Evolutionary conservation across 345 rosid genomes (phyloP).

Genomic region (Brassica juncea): DNA sequence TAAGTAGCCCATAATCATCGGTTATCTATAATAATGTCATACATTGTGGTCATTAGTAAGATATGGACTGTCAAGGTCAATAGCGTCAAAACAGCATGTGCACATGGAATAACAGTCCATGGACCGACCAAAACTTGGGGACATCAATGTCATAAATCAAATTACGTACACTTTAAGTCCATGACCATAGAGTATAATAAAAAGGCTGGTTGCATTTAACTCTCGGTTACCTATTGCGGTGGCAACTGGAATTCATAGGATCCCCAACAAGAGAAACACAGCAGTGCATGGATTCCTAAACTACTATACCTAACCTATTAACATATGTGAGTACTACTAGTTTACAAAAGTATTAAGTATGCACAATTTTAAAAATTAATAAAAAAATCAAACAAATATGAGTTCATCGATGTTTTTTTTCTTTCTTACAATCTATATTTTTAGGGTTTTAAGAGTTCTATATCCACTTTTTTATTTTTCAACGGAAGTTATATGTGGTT

Average conservation of each 20-base stretch:
- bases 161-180: background rate
- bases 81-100: constrained; percentile 11
- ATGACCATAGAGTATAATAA: constrained; percentile 10
- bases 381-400: background rate
- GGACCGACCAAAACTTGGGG: constrained; percentile 35
- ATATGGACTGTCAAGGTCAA: constrained; percentile 18
- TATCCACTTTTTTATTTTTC: constrained; percentile 7
- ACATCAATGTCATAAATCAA: constrained; percentile 27
- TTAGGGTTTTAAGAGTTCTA: background rate
- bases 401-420: background rate
- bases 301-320: background rate
- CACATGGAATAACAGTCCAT: constrained; percentile 25
- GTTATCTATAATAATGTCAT: background rate
- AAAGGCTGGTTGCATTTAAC: constrained; percentile 36
- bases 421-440: background rate
- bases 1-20: constrained; percentile 2
- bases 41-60: constrained; percentile 1
- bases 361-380: background rate
- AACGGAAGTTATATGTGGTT: constrained; percentile 30
- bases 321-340: background rate
- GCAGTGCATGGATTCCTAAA: constrained; percentile 3
- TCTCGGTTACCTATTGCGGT: constrained; percentile 39
- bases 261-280: constrained; percentile 30
- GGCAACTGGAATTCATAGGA: constrained; percentile 42
- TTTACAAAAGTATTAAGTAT: background rate